Percentiles rank a stretch among this genome's conserved stretches.
Conservation (phyloP, 176 grass and related monocot species). For the Avena atlantica region DNA sequence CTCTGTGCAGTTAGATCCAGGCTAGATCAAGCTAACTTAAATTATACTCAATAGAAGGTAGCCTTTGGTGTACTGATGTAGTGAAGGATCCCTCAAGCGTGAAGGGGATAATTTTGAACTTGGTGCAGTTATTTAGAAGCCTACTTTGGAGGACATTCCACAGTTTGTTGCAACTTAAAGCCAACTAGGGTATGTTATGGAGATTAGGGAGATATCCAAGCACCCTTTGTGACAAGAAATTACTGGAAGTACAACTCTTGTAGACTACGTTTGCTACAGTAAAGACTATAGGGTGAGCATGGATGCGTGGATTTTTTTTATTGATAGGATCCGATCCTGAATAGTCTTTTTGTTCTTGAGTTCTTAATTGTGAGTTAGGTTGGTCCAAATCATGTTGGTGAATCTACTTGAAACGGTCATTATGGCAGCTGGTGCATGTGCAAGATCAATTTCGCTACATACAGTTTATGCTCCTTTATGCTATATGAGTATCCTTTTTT, state of each 20-base stretch:
- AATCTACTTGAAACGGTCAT: neutral
- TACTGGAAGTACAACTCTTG: neutral
- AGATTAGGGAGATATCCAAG: neutral
- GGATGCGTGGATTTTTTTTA: neutral
- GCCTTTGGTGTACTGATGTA: neutral
- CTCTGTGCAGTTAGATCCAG: constrained; percentile 44
- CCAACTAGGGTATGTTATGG: neutral
- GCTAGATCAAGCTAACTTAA: neutral
- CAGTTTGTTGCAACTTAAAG: neutral
- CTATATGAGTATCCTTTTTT: neutral
- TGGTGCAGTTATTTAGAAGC: neutral
- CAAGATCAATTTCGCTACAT: neutral
- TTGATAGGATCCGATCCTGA: neutral
- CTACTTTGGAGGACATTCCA: neutral
- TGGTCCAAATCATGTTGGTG: neutral
- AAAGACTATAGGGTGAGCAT: neutral
- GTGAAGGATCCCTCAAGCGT: neutral
- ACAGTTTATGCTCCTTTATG: neutral
- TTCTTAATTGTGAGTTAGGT: neutral
- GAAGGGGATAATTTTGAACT: neutral
- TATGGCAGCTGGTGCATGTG: neutral
- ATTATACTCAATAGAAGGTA: neutral
- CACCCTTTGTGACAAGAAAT: neutral
- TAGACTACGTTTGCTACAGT: neutral
- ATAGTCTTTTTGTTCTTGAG: neutral